Evolutionary conservation across 2,329 filamentous ascomycete genomes (phyloP).

Genomic region (Alternaria triticina): DNA sequence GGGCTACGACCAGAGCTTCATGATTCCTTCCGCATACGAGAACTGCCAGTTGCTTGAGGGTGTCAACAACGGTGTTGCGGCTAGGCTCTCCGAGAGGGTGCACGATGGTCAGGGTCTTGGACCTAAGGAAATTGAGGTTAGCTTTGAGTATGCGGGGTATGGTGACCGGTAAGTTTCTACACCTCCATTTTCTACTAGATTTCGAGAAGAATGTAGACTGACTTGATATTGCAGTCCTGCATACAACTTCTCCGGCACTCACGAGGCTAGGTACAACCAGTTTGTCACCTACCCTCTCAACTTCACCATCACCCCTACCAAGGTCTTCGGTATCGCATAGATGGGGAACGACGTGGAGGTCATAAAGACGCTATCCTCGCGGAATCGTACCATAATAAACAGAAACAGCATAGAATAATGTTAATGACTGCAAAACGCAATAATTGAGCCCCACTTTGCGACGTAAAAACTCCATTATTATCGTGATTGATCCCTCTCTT

Average conservation of each 20-base stretch:
- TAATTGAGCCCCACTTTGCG: too few relatives aligned
- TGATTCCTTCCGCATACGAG: constrained; percentile 2
- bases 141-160: not conserved
- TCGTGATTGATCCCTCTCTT: not conserved
- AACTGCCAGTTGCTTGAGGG: constrained; percentile 21
- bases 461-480: too few relatives aligned
- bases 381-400: not conserved
- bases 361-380: not conserved
- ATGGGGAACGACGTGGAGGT: not conserved
- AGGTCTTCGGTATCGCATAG: constrained; percentile 5
- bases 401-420: not conserved
- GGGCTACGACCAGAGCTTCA: constrained; percentile 17
- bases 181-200: too few relatives aligned
- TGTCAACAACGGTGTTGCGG: constrained; percentile 22
- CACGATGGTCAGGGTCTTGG: not conserved
- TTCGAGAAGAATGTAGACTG: not conserved
- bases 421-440: not conserved
- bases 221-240: constrained; percentile 10
- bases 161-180: not conserved
- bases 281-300: constrained; percentile 18
- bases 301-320: constrained; percentile 21
- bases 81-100: constrained; percentile 13
- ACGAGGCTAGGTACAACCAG: constrained; percentile 22
- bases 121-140: not conserved
- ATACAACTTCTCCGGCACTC: constrained; percentile 26